Conservation (phyloP, 768 basidiomycete species). For the Podaxis mareebaensis region DNA sequence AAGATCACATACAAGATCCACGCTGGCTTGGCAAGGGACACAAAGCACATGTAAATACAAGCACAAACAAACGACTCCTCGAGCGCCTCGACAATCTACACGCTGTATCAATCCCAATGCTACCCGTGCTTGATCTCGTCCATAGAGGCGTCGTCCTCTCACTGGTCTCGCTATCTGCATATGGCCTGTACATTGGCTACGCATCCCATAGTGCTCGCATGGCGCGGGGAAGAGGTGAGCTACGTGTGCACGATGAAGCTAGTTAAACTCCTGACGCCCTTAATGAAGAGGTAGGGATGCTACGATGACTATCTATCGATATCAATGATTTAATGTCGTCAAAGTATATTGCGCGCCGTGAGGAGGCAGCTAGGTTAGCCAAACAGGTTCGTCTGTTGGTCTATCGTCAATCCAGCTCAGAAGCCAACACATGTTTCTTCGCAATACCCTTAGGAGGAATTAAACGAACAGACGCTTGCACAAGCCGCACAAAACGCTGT, state of each 20-base stretch:
- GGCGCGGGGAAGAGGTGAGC: constrained; percentile 55
- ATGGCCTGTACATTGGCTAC: constrained; percentile 53
- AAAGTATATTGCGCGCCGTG: constrained; percentile 3
- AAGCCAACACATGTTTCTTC: not conserved
- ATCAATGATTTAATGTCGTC: not conserved
- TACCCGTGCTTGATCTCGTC: constrained; percentile 41
- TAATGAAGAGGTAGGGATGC: constrained; percentile 32
- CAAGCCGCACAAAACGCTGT: constrained; percentile 5
- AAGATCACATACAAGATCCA: no score
- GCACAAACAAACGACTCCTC: no score
- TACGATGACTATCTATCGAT: not conserved
- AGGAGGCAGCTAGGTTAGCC: not conserved
- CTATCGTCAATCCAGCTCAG: not conserved
- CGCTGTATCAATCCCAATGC: not conserved
- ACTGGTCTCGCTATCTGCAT: constrained; percentile 36
- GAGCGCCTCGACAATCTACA: no score
- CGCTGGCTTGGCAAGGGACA: not conserved
- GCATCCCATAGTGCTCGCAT: constrained; percentile 56
- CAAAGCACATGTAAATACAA: not conserved
- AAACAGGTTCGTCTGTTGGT: not conserved
- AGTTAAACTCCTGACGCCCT: constrained; percentile 1
- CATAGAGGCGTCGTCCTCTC: constrained; percentile 54
- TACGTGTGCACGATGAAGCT: not conserved
- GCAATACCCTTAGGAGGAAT: not conserved
- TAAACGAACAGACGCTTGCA: constrained; percentile 7